Conservation (phyloP, 768 basidiomycete species). For the Boletus rubropictus region DNA sequence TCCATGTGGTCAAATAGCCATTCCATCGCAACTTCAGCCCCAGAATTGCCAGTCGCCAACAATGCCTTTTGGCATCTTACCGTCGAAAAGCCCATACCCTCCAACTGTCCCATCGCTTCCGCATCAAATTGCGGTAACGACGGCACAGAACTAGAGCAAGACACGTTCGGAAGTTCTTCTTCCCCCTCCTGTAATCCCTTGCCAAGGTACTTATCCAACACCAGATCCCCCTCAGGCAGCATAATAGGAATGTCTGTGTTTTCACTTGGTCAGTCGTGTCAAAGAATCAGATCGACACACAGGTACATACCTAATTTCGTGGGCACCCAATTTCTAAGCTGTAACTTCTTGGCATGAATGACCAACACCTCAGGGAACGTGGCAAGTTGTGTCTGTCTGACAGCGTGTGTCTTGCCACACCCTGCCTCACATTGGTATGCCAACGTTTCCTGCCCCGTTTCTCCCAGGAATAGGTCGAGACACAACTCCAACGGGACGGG, state of each 20-base stretch:
- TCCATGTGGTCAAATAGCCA: conserved; percentile 97
- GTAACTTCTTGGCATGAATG: conserved; percentile 90
- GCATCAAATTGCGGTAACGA: conserved; percentile 64
- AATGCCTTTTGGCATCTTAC: conserved; percentile 87
- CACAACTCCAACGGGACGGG: conserved; percentile 58
- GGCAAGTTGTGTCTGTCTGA: conserved; percentile 68
- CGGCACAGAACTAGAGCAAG: conserved; percentile 32
- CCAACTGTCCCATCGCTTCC: conserved; percentile 67
- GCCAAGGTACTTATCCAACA: conserved; percentile 61
- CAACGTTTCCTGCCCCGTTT: conserved; percentile 52
- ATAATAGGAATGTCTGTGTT: conserved; percentile 81
- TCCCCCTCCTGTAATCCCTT: conserved; percentile 67
- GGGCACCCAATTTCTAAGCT: conserved; percentile 95
- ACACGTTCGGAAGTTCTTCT: conserved; percentile 57
- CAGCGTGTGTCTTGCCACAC: conserved; percentile 56
- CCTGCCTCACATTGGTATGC: conserved; percentile 83
- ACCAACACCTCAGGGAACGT: conserved; percentile 87
- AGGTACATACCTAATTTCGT: conserved; percentile 72
- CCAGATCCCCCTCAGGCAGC: conserved; percentile 57
- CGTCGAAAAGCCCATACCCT: conserved; percentile 87
- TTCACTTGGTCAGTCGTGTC: conserved; percentile 1
- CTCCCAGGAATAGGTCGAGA: conserved; percentile 43
- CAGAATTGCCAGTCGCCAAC: conserved; percentile 75
- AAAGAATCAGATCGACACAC: neutral
- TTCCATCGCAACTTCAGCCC: conserved; percentile 83